Base-by-base conservation (phyloP, 176 grass and related monocot genomes). In the Oryza punctata region DNA sequence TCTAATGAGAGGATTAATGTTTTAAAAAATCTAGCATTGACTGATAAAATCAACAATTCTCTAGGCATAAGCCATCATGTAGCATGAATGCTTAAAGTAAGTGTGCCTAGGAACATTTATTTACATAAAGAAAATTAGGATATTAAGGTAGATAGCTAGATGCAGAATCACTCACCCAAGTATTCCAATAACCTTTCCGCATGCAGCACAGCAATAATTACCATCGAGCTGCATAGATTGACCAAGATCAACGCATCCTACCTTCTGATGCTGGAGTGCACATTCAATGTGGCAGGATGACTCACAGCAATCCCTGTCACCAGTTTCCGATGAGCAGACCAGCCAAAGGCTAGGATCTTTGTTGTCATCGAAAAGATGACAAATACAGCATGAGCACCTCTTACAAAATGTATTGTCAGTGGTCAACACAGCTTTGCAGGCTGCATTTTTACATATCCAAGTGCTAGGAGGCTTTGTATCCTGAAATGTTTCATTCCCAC, bases 331-430 rank as follows among this genome's bases (percentile, higher is more conserved):
- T 81, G 91, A 84, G 82, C 96, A 99, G 70, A 99, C 96, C 24
- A 99, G 79, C 96, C 96, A 99, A 80, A 99, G 91, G 72, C 96
- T 96, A 69, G 96, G 96, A 74, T 99, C 96, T 84, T 99, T 99
- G 89, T 99, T 99, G 86, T 96, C 96, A 87, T 99, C 96, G 32
- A 92, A 99, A 45, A 72, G 78, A 80, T 99, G 96, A 26, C 96
- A 99, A 67, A 99, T 96, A 87, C 93, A 99, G 75, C 96, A 99
- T 18, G 96, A 99, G 77, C 96, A 99, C 81, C 96, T 89, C 81
- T 91, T 99, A 87, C 96, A 99, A 66, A 99, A 99, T 80, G 85
- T 81, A 72, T 92, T 87, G 26, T 94, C 88, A 46, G 81, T 91
- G 67, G 78, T 90, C 72, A 99, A 76, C 65, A 92, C 78, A 65